Conservation (phyloP, 2,329 filamentous ascomycete species). For the Beauveria pseudobassiana region DNA sequence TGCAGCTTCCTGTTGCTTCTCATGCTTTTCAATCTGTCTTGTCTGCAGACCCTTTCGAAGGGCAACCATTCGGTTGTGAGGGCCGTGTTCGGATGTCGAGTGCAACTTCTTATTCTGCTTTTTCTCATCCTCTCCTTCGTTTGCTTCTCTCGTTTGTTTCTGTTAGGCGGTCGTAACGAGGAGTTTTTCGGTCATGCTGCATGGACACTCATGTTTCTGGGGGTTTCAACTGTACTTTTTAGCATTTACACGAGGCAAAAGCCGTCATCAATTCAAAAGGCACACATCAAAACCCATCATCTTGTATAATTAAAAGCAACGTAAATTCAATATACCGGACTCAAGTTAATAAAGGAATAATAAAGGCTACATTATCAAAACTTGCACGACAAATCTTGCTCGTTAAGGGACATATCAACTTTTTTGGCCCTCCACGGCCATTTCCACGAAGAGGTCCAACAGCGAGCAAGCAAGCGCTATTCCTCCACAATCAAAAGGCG, state of each 20-base stretch:
- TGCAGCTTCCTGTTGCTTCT: too few species aligned
- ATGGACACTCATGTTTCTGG: background rate
- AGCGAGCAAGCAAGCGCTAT: conserved; percentile 10
- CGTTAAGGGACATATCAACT: conserved; percentile 11
- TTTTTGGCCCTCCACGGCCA: conserved; percentile 8
- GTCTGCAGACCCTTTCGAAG: background rate
- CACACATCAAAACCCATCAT: background rate
- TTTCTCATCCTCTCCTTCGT: background rate
- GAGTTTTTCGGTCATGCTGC: background rate
- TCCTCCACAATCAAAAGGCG: conserved; percentile 6
- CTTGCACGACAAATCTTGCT: conserved; percentile 19
- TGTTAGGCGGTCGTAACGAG: background rate
- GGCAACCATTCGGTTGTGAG: too few species aligned
- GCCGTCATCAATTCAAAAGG: background rate
- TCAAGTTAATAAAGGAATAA: conserved; percentile 21
- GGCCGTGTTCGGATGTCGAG: background rate
- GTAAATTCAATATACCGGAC: conserved; percentile 5
- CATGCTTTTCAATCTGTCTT: background rate
- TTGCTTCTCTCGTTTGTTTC: background rate
- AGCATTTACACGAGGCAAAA: background rate
- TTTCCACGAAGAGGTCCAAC: background rate
- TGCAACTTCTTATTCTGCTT: background rate
- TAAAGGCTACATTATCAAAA: conserved; percentile 31
- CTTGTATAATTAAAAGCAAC: background rate
- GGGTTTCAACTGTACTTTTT: background rate